A percentile compares a stretch with the other conserved stretches of the same genome.
Conservation (phyloP, 176 grass and related monocot genomes). For the Lolium perenne region DNA sequence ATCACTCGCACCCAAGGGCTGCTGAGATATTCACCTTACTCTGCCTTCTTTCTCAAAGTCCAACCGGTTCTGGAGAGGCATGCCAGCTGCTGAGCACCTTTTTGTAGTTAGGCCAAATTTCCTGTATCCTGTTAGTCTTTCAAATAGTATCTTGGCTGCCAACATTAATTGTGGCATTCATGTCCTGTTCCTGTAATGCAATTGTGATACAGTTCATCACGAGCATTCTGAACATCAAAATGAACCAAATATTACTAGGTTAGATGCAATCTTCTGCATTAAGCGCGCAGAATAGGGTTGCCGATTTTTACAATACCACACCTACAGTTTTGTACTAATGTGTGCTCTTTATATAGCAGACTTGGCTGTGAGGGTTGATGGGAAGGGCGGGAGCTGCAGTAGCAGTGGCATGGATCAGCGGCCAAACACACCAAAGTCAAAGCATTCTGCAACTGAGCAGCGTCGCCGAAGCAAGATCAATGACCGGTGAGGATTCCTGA, state of each 20-base stretch:
- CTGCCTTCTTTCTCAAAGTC: constrained; percentile 47
- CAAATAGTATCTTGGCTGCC: constrained; percentile 22
- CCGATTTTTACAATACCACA: neutral
- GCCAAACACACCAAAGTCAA: constrained; percentile 84
- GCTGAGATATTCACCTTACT: constrained; percentile 39
- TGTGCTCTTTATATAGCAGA: constrained; percentile 42
- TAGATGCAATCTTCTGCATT: neutral
- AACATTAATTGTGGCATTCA: neutral
- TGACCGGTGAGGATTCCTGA: constrained; percentile 64
- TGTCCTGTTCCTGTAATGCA: constrained; percentile 10
- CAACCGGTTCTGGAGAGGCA: neutral
- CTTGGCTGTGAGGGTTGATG: constrained; percentile 59
- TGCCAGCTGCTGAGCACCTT: constrained; percentile 11
- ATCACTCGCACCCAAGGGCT: constrained; percentile 41
- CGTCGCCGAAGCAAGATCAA: constrained; percentile 97
- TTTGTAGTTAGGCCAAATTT: constrained; percentile 21
- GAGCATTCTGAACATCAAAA: constrained; percentile 23
- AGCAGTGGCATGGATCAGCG: constrained; percentile 76
- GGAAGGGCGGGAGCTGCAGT: constrained; percentile 69
- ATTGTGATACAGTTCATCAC: constrained; percentile 5
- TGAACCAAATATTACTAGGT: neutral
- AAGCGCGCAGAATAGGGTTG: neutral
- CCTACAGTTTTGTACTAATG: constrained; percentile 26
- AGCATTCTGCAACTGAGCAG: constrained; percentile 96
- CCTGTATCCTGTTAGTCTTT: constrained; percentile 22